Evolutionary conservation across 1,284 basidiomycete species (phyloP), one percentile per base, ranked within the genome.

Genomic region (Rhodotorula sp.): DNA sequence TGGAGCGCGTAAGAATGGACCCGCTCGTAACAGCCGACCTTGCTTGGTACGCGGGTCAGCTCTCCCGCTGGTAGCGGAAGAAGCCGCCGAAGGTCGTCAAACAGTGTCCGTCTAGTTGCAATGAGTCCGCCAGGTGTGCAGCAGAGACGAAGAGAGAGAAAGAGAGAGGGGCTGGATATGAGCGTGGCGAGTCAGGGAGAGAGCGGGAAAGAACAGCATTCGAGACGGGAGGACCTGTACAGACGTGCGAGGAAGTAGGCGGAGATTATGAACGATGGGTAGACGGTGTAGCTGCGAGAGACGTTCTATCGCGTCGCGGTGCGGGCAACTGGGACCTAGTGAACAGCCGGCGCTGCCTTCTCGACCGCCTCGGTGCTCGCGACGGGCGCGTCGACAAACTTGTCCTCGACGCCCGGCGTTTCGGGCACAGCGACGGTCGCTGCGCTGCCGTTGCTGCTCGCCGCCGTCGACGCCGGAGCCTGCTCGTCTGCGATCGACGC

Each of bases 321-420:
- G 55, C 12, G 25, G n/a, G 41, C 41, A 14, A 9, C 23, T n/a
- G n/a, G 17, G 46, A 3, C n/a, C 44, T 45, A 64, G 16, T 49
- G 46, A 8, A 48, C 45, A 3, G 63, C 70, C 19, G 64, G 64
- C 17, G 44, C 54, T 1, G 73, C 73, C 45, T 61, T 45, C 13
- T 49, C 54, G 21, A 72, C 67, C 14, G 55, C 64, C 5, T 54
- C 45, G 48, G 61, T 14, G 19, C 57, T 69, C 54, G 73, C 70
- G 41, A 74, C 44, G 4, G 73, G 70, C 25, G 73, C 73, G 17
- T 72, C 73, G 45, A 67, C 65, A 34, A 72, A 73, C 67, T 65
- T 70, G 44, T 63, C 62, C 21, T 67, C 67, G 25, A 44, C 42
- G n/a, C 57, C 67, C 8, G 54, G 67, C 42, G 64, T 60, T 21